Percentiles rank a stretch among this genome's conserved stretches.
phyloP scores from a whole-genome alignment of 192 early-diverging fungal species.

The Powellomyces hirtus region DNA sequence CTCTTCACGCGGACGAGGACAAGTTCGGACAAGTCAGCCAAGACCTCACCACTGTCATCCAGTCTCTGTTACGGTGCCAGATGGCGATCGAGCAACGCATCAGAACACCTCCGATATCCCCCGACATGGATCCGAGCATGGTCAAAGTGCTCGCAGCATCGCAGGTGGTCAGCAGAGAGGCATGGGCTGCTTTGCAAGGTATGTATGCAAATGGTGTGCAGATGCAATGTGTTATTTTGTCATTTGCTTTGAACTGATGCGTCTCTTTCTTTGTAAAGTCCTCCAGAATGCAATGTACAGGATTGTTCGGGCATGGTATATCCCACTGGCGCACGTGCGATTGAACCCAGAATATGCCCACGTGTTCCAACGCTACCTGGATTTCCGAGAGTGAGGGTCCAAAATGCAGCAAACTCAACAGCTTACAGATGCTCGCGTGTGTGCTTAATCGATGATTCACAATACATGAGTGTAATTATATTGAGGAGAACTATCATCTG shows the following conservation, averaged over 20 bases:
- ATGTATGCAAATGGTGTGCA: too few relatives aligned
- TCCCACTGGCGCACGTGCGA: not conserved
- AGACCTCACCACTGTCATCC: constrained; percentile 1
- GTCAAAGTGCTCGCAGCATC: not conserved
- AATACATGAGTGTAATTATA: too few relatives aligned
- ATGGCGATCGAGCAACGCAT: constrained; percentile 1
- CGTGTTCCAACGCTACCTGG: constrained; percentile 18
- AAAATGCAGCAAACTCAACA: too few relatives aligned
- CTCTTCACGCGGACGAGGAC: constrained; percentile 13
- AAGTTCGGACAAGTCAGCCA: constrained; percentile 5
- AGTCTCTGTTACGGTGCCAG: constrained; percentile 13
- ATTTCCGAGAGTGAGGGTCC: constrained; percentile 18
- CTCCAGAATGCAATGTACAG: constrained; percentile 20
- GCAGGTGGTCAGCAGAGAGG: not conserved
- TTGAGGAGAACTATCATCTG: too few relatives aligned
- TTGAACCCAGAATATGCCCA: constrained; percentile 4
- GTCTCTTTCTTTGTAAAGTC: constrained; percentile 4
- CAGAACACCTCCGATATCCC: not conserved
- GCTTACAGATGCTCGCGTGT: too few relatives aligned
- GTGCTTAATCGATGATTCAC: too few relatives aligned
- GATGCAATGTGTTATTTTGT: too few relatives aligned
- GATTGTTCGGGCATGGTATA: constrained; percentile 16
- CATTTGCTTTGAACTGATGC: not conserved
- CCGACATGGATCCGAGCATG: not conserved
- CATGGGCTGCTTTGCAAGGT: constrained; percentile 13